phyloP scores from a whole-genome alignment of 2,329 filamentous ascomycete genomes.

The Colletotrichum sojae region DNA sequence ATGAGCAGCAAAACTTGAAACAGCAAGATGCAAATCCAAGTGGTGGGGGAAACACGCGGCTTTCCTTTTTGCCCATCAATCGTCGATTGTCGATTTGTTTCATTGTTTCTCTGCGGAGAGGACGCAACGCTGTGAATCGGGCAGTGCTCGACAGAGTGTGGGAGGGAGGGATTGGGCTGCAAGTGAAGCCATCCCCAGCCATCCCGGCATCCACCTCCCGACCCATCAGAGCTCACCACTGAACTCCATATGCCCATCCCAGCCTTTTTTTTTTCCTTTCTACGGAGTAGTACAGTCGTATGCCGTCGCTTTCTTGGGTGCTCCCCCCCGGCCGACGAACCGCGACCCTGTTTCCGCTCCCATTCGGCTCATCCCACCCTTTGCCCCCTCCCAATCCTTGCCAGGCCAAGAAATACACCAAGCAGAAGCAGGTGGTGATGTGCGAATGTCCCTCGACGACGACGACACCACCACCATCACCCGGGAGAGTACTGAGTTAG shows the following conservation, averaged over 20 bases:
- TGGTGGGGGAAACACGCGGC: conserved; percentile 20
- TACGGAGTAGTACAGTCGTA: not conserved
- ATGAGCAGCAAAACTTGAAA: conserved; percentile 23
- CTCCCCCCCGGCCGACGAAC: conserved; percentile 4
- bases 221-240: conserved; percentile 14
- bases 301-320: not conserved
- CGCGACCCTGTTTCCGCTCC: conserved; percentile 5
- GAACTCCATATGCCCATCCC: conserved; percentile 10
- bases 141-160: too few species aligned
- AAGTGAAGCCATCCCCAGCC: conserved; percentile 40
- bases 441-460: not conserved
- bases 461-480: not conserved
- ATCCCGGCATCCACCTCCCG: not conserved
- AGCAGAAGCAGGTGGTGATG: not conserved
- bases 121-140: too few species aligned
- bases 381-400: not conserved
- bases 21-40: conserved; percentile 10
- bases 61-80: not conserved
- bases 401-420: not conserved
- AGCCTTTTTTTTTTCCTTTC: conserved; percentile 31
- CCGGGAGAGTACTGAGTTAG: not conserved
- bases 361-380: conserved; percentile 12
- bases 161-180: too few species aligned
- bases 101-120: too few species aligned
- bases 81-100: conserved; percentile 2